phyloP scores from a whole-genome alignment of 306 rosid genomes.

The Mimosa pudica region DNA sequence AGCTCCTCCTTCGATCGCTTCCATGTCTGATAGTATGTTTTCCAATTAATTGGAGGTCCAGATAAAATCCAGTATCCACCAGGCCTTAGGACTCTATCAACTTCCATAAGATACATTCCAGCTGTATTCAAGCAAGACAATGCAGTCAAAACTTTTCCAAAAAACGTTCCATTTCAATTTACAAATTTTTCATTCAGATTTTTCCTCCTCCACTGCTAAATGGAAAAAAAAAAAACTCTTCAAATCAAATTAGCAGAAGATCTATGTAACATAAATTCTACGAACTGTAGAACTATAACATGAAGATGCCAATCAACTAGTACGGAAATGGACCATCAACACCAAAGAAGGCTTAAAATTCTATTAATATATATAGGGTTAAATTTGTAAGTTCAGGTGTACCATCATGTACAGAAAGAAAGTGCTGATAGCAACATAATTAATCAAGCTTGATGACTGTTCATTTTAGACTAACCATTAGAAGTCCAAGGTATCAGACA shows the following conservation, averaged over 20 bases:
- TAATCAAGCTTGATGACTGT: slow-evolving; percentile 27
- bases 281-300: background rate
- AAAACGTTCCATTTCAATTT: slow-evolving; percentile 18
- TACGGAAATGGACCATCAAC: slow-evolving; percentile 12
- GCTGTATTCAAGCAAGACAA: slow-evolving; percentile 52
- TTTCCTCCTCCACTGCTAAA: background rate
- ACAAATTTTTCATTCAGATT: background rate
- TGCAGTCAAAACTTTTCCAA: slow-evolving; percentile 24
- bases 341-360: background rate
- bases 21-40: slow-evolving; percentile 89
- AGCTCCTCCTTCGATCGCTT: slow-evolving; percentile 79
- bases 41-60: slow-evolving; percentile 99
- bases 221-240: slow-evolving; percentile 14
- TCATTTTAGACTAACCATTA: slow-evolving; percentile 62
- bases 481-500: slow-evolving; percentile 92
- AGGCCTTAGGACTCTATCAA: slow-evolving; percentile 94
- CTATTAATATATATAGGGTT: slow-evolving; percentile 1
- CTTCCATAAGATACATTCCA: slow-evolving; percentile 91
- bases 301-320: background rate
- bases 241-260: slow-evolving; percentile 17
- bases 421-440: slow-evolving; percentile 22
- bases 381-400: slow-evolving; percentile 16
- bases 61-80: slow-evolving; percentile 97
- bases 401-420: slow-evolving; percentile 25
- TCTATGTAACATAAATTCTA: slow-evolving; percentile 19